Evolutionary conservation across 176 grass and related monocot species (phyloP).

Genomic region (Zizania latifolia): DNA sequence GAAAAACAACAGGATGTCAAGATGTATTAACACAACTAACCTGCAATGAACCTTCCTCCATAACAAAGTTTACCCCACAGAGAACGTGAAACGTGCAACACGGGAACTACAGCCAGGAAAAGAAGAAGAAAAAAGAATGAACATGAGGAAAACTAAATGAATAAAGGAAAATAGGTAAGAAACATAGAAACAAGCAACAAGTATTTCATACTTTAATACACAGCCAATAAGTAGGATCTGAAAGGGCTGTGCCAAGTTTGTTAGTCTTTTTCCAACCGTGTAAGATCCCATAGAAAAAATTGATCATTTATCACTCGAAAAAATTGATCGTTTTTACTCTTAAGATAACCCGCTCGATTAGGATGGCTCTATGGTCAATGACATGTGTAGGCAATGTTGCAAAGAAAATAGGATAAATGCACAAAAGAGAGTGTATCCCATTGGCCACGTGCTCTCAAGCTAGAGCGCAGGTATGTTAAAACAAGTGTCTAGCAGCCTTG

Average conservation of each 20-base stretch:
- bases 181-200: background rate
- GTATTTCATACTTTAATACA: conserved; percentile 5
- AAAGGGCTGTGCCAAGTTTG: background rate
- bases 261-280: background rate
- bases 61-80: conserved; percentile 11
- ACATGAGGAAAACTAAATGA: background rate
- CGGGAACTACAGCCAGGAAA: conserved; percentile 18
- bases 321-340: too few relatives aligned
- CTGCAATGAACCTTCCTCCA: conserved; percentile 17
- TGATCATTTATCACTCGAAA: too few relatives aligned
- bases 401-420: background rate
- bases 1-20: background rate
- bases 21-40: background rate
- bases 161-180: conserved; percentile 13
- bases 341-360: too few relatives aligned
- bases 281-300: too few relatives aligned
- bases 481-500: too few relatives aligned
- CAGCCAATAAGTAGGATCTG: background rate
- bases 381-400: background rate
- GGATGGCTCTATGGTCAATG: too few relatives aligned
- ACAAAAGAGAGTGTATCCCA: background rate
- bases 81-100: background rate
- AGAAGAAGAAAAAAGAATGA: background rate
- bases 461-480: background rate
- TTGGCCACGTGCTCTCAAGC: background rate